These are phyloP conservation scores for Sherardia arvensis DNA, from an alignment of 257 asterid genomes.

Conservation along the genomic window DNA sequence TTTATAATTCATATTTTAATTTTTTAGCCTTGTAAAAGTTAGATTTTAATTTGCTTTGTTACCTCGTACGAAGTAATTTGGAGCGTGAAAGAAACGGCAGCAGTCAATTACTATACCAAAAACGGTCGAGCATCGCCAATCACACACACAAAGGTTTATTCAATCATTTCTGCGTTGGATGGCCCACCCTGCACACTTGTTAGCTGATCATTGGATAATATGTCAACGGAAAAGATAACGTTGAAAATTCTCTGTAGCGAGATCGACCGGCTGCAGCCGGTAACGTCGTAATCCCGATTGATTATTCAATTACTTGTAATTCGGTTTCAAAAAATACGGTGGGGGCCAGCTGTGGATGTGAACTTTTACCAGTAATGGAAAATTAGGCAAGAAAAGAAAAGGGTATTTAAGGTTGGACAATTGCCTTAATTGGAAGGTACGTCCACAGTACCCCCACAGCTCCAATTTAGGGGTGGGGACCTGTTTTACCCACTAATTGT, in stretches of 20 bases:
- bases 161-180: conserved; percentile 1
- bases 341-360: background rate
- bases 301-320: too few relatives aligned
- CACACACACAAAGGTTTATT: too few relatives aligned
- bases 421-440: conserved; percentile 27
- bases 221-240: background rate
- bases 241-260: background rate
- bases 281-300: background rate
- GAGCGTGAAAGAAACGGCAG: background rate
- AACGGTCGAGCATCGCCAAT: too few relatives aligned
- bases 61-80: conserved; percentile 18
- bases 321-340: too few relatives aligned
- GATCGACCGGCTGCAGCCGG: conserved; percentile 16
- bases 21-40: too few relatives aligned
- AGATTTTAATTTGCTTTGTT: conserved; percentile 3
- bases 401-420: conserved; percentile 16
- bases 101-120: background rate
- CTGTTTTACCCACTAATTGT: too few relatives aligned
- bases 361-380: conserved; percentile 25
- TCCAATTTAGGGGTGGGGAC: background rate
- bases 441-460: too few relatives aligned
- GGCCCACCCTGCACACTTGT: background rate
- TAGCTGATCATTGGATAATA: background rate
- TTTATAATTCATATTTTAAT: too few relatives aligned
- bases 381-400: conserved; percentile 8